Evolutionary conservation across 2,329 filamentous ascomycete genomes (phyloP).

Genomic region (Claviceps arundinis): DNA sequence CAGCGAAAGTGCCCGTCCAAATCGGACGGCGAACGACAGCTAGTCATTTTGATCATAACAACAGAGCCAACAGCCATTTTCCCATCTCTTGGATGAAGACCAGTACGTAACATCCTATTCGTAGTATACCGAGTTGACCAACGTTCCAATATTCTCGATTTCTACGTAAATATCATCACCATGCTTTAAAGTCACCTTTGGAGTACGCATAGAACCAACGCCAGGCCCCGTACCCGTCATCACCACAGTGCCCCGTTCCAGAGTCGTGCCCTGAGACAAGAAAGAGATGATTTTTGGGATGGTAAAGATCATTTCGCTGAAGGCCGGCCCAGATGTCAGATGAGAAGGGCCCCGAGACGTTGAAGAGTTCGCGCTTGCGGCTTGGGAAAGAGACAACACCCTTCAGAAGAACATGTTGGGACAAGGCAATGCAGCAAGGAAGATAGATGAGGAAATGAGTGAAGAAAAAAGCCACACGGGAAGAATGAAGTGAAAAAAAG

Average conservation of each 20-base stretch:
- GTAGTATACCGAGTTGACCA: conserved; percentile 24
- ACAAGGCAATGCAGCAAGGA: too few species aligned
- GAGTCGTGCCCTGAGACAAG: conserved; percentile 44
- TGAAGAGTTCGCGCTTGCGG: too few species aligned
- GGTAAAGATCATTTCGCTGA: conserved; percentile 40
- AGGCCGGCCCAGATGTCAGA: too few species aligned
- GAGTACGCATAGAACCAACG: conserved; percentile 27
- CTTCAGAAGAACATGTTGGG: too few species aligned
- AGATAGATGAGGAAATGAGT: neutral
- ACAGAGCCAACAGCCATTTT: too few species aligned
- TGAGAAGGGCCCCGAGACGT: too few species aligned
- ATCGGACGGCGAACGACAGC: too few species aligned
- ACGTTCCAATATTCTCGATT: conserved; percentile 23
- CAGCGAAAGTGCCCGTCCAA: too few species aligned
- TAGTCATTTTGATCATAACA: too few species aligned
- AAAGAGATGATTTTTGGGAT: conserved; percentile 43
- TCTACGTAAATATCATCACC: conserved; percentile 25
- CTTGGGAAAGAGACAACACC: too few species aligned
- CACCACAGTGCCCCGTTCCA: conserved; percentile 46
- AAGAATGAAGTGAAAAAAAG: neutral
- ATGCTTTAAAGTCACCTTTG: conserved; percentile 23
- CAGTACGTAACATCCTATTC: conserved; percentile 10
- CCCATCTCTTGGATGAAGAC: too few species aligned
- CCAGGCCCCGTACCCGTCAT: conserved; percentile 44
- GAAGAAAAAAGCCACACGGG: neutral